A percentile compares a stretch with the other conserved stretches of the same genome.
phyloP scores from a whole-genome alignment of 2,329 filamentous ascomycete genomes.

The Curvularia spicifera region DNA sequence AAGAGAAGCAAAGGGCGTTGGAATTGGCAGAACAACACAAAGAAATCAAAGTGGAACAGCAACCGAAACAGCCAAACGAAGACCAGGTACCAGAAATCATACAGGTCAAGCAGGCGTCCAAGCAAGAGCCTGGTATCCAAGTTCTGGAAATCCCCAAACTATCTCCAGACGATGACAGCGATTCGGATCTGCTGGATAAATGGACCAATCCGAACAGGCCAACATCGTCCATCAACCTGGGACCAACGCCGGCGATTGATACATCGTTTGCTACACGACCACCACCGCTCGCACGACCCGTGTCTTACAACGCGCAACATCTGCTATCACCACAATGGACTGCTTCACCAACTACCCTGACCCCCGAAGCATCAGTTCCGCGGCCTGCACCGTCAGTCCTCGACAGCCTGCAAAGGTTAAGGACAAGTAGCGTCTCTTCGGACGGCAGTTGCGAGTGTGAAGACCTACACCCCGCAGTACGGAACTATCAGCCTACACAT shows the following conservation, averaged over 20 bases:
- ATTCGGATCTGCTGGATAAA: slow-evolving; percentile 21
- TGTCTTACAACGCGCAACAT: slow-evolving; percentile 31
- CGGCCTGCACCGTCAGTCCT: slow-evolving; percentile 24
- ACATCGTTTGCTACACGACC: slow-evolving; percentile 27
- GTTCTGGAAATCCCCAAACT: background rate
- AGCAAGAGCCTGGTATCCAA: background rate
- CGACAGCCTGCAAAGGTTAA: slow-evolving; percentile 17
- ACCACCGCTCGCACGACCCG: slow-evolving; percentile 25
- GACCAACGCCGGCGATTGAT: slow-evolving; percentile 18
- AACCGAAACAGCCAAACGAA: slow-evolving; percentile 6
- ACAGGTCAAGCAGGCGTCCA: slow-evolving; percentile 9
- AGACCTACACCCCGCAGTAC: slow-evolving; percentile 25
- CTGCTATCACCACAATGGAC: slow-evolving; percentile 33
- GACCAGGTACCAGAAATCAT: slow-evolving; percentile 2
- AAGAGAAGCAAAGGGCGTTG: slow-evolving; percentile 23
- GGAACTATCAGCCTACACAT: slow-evolving; percentile 21
- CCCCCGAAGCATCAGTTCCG: slow-evolving; percentile 22
- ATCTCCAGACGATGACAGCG: slow-evolving; percentile 10
- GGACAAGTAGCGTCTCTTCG: slow-evolving; percentile 26
- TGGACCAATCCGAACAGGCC: slow-evolving; percentile 30
- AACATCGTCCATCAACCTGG: slow-evolving; percentile 24
- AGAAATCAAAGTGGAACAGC: slow-evolving; percentile 18
- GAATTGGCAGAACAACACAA: too few species aligned
- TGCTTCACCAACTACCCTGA: slow-evolving; percentile 28
- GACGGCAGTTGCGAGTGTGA: slow-evolving; percentile 24